phyloP scores from a whole-genome alignment of 176 grass and related monocot genomes.

The Aegilops sharonensis region DNA sequence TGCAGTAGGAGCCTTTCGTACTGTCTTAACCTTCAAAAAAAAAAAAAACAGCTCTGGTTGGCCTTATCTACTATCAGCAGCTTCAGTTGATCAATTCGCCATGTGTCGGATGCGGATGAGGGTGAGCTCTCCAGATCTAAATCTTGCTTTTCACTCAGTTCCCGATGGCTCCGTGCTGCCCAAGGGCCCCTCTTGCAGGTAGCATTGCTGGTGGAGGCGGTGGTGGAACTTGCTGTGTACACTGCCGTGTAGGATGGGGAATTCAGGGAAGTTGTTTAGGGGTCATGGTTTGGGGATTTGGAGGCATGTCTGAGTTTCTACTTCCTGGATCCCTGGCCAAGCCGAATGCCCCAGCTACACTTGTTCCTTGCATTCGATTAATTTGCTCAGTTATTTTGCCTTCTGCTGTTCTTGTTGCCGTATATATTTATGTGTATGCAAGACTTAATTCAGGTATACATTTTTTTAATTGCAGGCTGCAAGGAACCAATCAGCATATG shows the following conservation, averaged over 20 bases:
- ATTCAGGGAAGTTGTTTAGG: background rate
- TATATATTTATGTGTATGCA: background rate
- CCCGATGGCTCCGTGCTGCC: background rate
- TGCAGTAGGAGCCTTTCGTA: no score
- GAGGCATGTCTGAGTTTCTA: background rate
- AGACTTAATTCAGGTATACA: background rate
- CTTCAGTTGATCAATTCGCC: background rate
- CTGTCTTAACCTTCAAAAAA: no score
- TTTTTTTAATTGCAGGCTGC: slow-evolving; percentile 31
- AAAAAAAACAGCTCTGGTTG: background rate
- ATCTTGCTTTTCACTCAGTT: background rate
- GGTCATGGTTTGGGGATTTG: background rate
- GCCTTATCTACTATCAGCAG: background rate
- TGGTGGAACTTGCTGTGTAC: background rate
- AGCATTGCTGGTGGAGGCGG: background rate
- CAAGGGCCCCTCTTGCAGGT: background rate
- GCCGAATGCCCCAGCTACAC: background rate
- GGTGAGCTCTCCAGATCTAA: background rate
- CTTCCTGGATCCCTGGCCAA: background rate
- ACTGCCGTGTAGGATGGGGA: background rate
- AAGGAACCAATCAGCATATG: slow-evolving; percentile 22
- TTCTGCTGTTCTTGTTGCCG: background rate
- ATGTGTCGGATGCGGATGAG: background rate
- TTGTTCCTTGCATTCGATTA: background rate
- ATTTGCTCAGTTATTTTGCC: background rate